These are phyloP conservation scores for Vitis hybrid DNA, from an alignment of 177 flowering plant genomes.

Conservation along the genomic window DNA sequence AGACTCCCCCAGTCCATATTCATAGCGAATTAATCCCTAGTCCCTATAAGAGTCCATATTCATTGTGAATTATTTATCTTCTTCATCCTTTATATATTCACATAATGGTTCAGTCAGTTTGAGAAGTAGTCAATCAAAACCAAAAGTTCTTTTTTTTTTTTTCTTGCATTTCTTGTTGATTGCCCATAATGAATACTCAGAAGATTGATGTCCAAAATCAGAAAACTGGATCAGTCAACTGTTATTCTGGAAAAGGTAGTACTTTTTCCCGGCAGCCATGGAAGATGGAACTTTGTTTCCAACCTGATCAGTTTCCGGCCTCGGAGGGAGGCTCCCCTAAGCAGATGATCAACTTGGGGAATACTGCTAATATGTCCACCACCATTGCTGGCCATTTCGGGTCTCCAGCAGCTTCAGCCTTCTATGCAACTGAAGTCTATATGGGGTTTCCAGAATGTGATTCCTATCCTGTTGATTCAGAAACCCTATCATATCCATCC, in stretches of 20 bases:
- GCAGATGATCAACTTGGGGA: background rate
- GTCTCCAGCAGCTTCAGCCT: background rate
- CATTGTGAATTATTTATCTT: no score
- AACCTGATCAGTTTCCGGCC: background rate
- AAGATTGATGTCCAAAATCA: background rate
- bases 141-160: no score
- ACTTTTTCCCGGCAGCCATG: background rate
- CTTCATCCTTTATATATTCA: no score
- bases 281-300: background rate
- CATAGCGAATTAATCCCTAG: no score
- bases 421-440: background rate
- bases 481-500: background rate
- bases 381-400: background rate
- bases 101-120: no score
- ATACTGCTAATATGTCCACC: background rate
- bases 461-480: background rate
- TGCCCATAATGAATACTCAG: background rate
- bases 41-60: no score
- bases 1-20: no score
- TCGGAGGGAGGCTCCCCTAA: background rate
- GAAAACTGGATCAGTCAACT: background rate
- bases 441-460: background rate
- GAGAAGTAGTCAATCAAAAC: no score
- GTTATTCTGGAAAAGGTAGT: background rate
- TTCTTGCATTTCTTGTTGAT: background rate